phyloP scores from a whole-genome alignment of 139 green algal species.

The Chlamydomonas sp. region DNA sequence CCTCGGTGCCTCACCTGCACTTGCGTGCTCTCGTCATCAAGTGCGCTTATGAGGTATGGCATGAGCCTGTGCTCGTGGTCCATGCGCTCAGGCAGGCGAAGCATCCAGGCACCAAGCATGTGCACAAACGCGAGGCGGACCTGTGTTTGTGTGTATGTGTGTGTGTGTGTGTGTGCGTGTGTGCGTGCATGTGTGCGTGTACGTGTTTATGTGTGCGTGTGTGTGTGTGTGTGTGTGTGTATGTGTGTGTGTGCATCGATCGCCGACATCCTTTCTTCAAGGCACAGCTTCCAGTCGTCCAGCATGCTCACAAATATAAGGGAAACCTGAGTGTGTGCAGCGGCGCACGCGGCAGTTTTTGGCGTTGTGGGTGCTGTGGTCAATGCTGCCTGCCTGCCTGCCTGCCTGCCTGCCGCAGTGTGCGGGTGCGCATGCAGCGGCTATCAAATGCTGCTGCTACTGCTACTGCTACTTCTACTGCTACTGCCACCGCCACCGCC shows the following conservation, averaged over 20 bases:
- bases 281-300: no score
- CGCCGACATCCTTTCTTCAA: no score
- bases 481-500: no score
- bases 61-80: constrained; percentile 65
- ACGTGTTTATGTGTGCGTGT: no score
- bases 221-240: no score
- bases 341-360: no score
- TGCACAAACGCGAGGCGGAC: constrained; percentile 56
- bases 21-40: constrained; percentile 43
- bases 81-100: constrained; percentile 44
- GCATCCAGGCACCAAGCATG: constrained; percentile 54
- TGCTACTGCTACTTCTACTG: no score
- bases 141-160: constrained; percentile 17
- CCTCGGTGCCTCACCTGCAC: constrained; percentile 30
- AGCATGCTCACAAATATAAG: background rate
- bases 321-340: background rate
- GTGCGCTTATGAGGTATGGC: constrained; percentile 53
- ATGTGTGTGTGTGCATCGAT: background rate
- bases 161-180: background rate
- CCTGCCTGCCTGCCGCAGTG: no score
- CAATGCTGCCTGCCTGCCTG: no score
- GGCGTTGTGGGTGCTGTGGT: no score
- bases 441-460: no score
- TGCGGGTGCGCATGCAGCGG: no score
- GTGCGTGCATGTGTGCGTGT: background rate